A percentile compares a stretch with the other conserved stretches of the same genome.
Conservation (phyloP, 345 rosid species). For the Trapa bicornis region DNA sequence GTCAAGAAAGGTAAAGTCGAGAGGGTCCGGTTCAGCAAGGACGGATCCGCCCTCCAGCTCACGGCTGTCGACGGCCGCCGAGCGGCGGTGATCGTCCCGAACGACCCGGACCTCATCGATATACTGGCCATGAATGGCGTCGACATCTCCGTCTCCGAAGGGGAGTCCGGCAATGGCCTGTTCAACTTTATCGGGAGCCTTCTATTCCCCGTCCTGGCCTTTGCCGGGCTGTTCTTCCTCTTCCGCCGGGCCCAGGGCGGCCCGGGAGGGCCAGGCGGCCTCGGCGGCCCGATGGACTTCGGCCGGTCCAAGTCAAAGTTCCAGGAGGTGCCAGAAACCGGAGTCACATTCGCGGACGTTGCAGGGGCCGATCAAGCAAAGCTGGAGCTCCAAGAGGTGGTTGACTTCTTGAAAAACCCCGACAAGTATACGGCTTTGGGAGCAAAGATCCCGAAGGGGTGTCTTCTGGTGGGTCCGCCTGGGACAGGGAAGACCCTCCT, state of each 20-base stretch:
- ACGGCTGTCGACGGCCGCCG: constrained; percentile 21
- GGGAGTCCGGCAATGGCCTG: constrained; percentile 18
- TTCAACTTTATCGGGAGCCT: constrained; percentile 15
- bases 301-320: constrained; percentile 21
- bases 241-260: constrained; percentile 22
- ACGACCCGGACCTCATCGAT: constrained; percentile 19
- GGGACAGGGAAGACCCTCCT: constrained; percentile 79
- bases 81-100: constrained; percentile 13
- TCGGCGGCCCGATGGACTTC: constrained; percentile 20
- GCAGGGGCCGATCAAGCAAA: constrained; percentile 36
- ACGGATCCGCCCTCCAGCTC: constrained; percentile 19
- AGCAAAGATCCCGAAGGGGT: constrained; percentile 36
- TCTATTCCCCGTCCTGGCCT: constrained; percentile 14
- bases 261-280: constrained; percentile 20
- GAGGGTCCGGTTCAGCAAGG: constrained; percentile 22
- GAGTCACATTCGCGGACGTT: constrained; percentile 25
- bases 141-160: constrained; percentile 21
- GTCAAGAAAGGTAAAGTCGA: constrained; percentile 21
- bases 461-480: constrained; percentile 33
- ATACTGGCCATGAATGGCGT: constrained; percentile 20
- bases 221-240: constrained; percentile 16
- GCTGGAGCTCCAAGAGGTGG: constrained; percentile 22
- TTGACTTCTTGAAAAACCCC: constrained; percentile 31
- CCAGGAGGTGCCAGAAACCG: constrained; percentile 24
- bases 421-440: constrained; percentile 28